Percentiles rank a stretch among this genome's conserved stretches.
These are phyloP conservation scores for Hypsizygus marmoreus DNA, from an alignment of 768 basidiomycete species.

Conservation along the genomic window DNA sequence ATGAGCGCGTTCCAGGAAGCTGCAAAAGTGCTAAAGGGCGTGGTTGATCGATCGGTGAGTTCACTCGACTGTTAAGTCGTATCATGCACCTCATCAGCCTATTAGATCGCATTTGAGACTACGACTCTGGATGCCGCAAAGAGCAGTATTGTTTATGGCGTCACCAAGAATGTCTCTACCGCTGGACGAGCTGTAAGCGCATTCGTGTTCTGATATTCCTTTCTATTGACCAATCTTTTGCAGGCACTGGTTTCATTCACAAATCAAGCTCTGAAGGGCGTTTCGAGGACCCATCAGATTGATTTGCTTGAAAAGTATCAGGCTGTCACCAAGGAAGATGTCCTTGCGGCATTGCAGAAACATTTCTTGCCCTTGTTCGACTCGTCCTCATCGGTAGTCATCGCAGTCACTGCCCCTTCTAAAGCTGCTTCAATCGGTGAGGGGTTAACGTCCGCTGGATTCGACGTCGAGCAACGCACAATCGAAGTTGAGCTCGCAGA, in stretches of 20 bases:
- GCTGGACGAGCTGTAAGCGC: conserved; percentile 79
- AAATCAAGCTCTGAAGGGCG: conserved; percentile 89
- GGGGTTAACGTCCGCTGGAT: conserved; percentile 69
- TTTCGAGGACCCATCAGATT: conserved; percentile 72
- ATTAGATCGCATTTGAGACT: conserved; percentile 76
- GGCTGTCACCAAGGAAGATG: conserved; percentile 76
- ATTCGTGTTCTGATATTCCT: not conserved
- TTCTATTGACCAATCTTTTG: conserved; percentile 4
- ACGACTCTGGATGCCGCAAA: conserved; percentile 88
- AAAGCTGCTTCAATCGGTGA: conserved; percentile 73
- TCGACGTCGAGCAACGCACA: conserved; percentile 71
- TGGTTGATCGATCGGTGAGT: conserved; percentile 82
- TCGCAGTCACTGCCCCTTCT: conserved; percentile 81
- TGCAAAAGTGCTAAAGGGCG: conserved; percentile 69
- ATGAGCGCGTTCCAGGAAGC: conserved; percentile 82
- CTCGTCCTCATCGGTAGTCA: conserved; percentile 71
- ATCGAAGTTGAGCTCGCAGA: conserved; percentile 63
- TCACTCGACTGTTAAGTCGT: not conserved
- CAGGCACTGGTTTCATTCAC: conserved; percentile 83
- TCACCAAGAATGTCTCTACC: conserved; percentile 81
- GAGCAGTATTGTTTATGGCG: conserved; percentile 85
- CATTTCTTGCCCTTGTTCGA: conserved; percentile 88
- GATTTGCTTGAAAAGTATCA: conserved; percentile 80
- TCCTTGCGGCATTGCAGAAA: conserved; percentile 64
- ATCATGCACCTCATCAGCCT: not conserved